These are phyloP conservation scores for Takakia lepidozioides DNA, from an alignment of 225 moss, liverwort and hornwort species.

Conservation along the genomic window DNA sequence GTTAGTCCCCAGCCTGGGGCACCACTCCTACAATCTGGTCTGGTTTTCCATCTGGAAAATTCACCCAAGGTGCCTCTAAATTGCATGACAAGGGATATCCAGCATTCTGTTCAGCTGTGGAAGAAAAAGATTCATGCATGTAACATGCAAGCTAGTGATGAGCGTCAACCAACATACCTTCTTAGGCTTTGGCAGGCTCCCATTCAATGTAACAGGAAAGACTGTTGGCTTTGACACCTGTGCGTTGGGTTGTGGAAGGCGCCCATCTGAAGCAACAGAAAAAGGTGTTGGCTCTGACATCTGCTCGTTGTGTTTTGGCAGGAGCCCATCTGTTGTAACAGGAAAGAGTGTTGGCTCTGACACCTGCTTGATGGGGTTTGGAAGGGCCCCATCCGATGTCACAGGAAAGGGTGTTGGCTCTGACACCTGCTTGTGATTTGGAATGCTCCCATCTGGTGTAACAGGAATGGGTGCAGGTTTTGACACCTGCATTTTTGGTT, in stretches of 20 bases:
- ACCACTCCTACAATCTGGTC: conserved; percentile 45
- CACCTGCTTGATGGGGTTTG: conserved; percentile 33
- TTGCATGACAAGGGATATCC: no score
- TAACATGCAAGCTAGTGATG: conserved; percentile 44
- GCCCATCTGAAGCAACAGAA: conserved; percentile 46
- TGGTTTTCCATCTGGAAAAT: no score
- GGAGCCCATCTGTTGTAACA: conserved; percentile 47
- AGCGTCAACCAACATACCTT: conserved; percentile 39
- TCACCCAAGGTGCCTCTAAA: no score
- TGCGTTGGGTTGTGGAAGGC: conserved; percentile 42
- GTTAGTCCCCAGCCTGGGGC: no score
- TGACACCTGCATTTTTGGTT: conserved; percentile 3
- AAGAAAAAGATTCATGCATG: no score
- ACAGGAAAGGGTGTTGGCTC: conserved; percentile 12
- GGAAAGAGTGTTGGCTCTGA: conserved; percentile 50
- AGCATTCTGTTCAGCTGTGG: no score
- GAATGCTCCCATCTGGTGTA: conserved; percentile 8
- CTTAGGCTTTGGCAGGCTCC: conserved; percentile 20
- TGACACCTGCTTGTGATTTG: no score
- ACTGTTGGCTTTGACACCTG: conserved; percentile 21
- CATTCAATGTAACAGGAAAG: conserved; percentile 28
- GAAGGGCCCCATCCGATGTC: conserved; percentile 30
- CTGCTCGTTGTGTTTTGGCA: conserved; percentile 42
- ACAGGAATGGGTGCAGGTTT: conserved; percentile 29
- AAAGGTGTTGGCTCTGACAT: conserved; percentile 29